Base-by-base conservation (phyloP, 2,329 filamentous ascomycete genomes). In the Aspergillus tanneri region DNA sequence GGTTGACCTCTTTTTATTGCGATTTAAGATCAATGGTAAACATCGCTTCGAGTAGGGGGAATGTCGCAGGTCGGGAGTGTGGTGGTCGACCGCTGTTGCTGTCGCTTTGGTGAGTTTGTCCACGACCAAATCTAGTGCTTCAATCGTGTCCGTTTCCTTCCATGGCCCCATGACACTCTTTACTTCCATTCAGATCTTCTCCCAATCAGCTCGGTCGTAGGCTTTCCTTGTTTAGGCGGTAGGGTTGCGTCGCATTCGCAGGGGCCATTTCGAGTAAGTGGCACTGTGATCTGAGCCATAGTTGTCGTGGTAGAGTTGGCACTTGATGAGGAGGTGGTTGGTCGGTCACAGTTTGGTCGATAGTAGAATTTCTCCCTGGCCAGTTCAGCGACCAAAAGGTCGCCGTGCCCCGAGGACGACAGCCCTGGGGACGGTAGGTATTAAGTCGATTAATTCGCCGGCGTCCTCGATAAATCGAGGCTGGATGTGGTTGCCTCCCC, bases 221-320 rank as follows among this genome's bases (percentile, higher is more conserved):
- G n/a, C n/a, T n/a, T n/a, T n/a, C n/a, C n/a, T n/a, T n/a, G n/a
- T n/a, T n/a, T n/a, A n/a, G n/a, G n/a, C n/a, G n/a, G n/a, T n/a
- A n/a, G n/a, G n/a, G n/a, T n/a, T n/a, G n/a, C 45, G 50, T 27
- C 36, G 48, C 12, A 30, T 28, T 22, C 58, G 32, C 1, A 59
- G 52, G 25, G 39, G 38, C 50, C 46, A 60, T 47, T 60, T 43
- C 2, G 59, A 59, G 47, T 61, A 60, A 4, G 40, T 62, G 11
- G 39, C 52, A 5, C 46, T 43, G 34, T 62, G 46, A 46, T 59
- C 53, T 1, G 53, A 62, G n/a, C 60, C 43, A 23, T 63, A 61
- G 47, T 58, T 55, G n/a, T 61, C 53, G 18, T 55, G 48, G 43
- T 63, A 60, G 1, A 61, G 56, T 8, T 57, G 49, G 38, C 45